Conservation (phyloP, 306 rosid genomes). For the Pyrus bretschneideri region DNA sequence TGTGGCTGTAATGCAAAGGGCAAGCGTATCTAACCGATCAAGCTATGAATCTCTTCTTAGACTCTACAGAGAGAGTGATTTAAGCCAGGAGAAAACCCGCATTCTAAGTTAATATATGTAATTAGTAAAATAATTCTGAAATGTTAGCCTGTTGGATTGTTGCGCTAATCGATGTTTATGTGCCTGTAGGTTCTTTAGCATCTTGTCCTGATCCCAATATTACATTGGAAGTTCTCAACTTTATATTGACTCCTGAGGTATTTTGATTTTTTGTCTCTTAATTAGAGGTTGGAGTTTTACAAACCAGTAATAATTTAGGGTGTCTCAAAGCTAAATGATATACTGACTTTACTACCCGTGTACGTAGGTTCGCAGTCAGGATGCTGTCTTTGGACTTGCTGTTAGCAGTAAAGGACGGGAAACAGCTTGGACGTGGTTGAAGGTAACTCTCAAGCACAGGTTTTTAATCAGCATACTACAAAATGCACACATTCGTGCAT, state of each 20-base stretch:
- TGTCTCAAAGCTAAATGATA: constrained; percentile 21
- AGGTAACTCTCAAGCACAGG: constrained; percentile 41
- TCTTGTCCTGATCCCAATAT: constrained; percentile 36
- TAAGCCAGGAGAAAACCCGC: constrained; percentile 88
- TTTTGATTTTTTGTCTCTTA: constrained; percentile 1
- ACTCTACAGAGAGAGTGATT: constrained; percentile 75
- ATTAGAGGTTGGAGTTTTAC: not conserved
- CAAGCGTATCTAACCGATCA: constrained; percentile 41
- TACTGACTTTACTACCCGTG: not conserved
- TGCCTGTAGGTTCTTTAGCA: constrained; percentile 31
- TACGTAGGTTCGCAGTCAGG: constrained; percentile 79
- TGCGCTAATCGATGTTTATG: not conserved
- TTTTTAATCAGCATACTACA: not conserved
- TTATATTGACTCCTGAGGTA: constrained; percentile 35
- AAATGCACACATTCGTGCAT: too few relatives aligned
- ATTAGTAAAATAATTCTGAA: not conserved
- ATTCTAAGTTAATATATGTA: constrained; percentile 49
- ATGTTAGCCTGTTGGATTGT: not conserved
- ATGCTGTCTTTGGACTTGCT: constrained; percentile 62
- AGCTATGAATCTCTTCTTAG: constrained; percentile 72
- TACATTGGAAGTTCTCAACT: constrained; percentile 43
- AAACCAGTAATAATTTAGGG: not conserved
- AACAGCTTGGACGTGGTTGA: constrained; percentile 78
- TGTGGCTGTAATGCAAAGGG: constrained; percentile 67
- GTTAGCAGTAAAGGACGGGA: constrained; percentile 64